These are phyloP conservation scores for Gynostemma pentaphyllum DNA, from an alignment of 306 rosid species.

Conservation along the genomic window DNA sequence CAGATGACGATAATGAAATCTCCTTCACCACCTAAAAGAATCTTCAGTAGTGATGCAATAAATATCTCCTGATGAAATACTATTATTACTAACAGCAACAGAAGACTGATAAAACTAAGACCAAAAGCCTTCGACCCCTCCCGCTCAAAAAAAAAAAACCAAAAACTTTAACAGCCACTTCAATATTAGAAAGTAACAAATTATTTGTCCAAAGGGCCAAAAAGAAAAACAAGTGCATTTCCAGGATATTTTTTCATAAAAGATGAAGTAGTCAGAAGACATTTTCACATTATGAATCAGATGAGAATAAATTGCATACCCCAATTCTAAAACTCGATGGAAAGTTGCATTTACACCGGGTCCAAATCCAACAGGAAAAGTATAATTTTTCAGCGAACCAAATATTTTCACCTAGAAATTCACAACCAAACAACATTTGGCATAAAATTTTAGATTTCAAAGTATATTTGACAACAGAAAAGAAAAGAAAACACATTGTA, in stretches of 20 bases:
- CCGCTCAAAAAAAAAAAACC: too few relatives aligned
- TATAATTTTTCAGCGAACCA: conserved; percentile 30
- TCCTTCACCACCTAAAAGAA: too few relatives aligned
- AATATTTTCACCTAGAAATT: conserved; percentile 47
- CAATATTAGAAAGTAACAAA: not conserved
- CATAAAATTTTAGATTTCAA: not conserved
- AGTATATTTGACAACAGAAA: conserved; percentile 12
- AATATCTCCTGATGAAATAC: too few relatives aligned
- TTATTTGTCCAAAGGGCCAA: too few relatives aligned
- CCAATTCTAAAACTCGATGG: conserved; percentile 59
- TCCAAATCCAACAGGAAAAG: conserved; percentile 71
- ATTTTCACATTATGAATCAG: not conserved
- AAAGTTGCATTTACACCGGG: conserved; percentile 66
- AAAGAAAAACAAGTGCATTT: too few relatives aligned
- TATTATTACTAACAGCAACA: too few relatives aligned
- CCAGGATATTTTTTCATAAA: not conserved
- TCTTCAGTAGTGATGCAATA: too few relatives aligned
- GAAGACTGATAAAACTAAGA: not conserved
- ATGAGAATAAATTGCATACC: conserved; percentile 33
- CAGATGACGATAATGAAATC: too few relatives aligned
- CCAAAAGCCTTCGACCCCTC: too few relatives aligned
- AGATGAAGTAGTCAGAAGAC: not conserved
- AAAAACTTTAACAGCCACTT: not conserved
- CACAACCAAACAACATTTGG: not conserved
- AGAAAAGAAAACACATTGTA: not conserved